These are phyloP conservation scores for Isabelozyma gotoi DNA, from an alignment of 805 yeast species.

Conservation along the genomic window DNA sequence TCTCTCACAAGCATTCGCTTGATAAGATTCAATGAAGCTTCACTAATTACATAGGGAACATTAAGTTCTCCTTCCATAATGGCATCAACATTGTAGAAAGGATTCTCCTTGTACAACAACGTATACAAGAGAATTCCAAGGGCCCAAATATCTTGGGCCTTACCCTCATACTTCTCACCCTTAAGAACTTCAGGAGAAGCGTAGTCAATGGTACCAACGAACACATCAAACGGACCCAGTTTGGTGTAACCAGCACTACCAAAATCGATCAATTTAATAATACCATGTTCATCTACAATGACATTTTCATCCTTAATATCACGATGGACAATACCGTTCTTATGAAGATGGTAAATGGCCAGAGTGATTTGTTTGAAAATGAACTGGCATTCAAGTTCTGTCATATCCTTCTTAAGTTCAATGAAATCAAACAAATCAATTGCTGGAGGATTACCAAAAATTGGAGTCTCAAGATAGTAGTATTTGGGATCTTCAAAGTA, in stretches of 20 bases:
- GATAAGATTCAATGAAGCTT: slow-evolving; percentile 60
- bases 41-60: slow-evolving; percentile 66
- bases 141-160: slow-evolving; percentile 97
- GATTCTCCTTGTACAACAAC: slow-evolving; percentile 88
- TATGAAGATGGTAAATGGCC: slow-evolving; percentile 80
- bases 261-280: slow-evolving; percentile 85
- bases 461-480: slow-evolving; percentile 88
- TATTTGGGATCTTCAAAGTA: slow-evolving; percentile 90
- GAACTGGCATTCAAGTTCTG: slow-evolving; percentile 72
- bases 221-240: slow-evolving; percentile 95
- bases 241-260: slow-evolving; percentile 91
- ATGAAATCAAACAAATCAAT: slow-evolving; percentile 91
- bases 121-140: slow-evolving; percentile 89
- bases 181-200: slow-evolving; percentile 95
- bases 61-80: slow-evolving; percentile 87
- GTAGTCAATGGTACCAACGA: slow-evolving; percentile 95
- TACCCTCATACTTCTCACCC: slow-evolving; percentile 88
- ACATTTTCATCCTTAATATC: slow-evolving; percentile 95
- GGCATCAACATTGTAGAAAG: slow-evolving; percentile 93
- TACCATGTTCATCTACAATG: slow-evolving; percentile 79
- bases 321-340: slow-evolving; percentile 85
- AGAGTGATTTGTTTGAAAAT: slow-evolving; percentile 78
- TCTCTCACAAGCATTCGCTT: slow-evolving; percentile 67
- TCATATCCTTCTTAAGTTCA: slow-evolving; percentile 80
- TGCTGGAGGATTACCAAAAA: slow-evolving; percentile 87